phyloP scores from a whole-genome alignment of 1,139 yeast genomes.

The Saccharomycopsis hybrid region DNA sequence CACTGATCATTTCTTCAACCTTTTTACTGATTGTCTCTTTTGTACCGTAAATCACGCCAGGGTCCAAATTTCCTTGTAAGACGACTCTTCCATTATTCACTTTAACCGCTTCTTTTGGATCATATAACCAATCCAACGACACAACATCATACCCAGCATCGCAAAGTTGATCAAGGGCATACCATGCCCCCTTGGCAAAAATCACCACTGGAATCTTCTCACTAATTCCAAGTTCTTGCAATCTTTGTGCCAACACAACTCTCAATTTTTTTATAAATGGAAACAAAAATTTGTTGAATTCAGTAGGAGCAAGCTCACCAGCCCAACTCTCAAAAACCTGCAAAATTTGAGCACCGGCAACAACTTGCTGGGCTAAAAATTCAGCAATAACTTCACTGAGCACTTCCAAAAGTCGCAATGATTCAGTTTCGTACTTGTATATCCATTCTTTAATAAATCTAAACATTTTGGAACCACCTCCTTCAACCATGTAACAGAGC shows the following conservation, averaged over 20 bases:
- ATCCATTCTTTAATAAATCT: constrained; percentile 92
- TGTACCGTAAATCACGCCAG: constrained; percentile 89
- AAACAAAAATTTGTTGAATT: constrained; percentile 79
- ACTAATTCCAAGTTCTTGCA: constrained; percentile 47
- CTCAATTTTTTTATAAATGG: constrained; percentile 83
- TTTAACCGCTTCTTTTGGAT: constrained; percentile 79
- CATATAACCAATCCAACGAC: constrained; percentile 87
- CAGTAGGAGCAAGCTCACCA: constrained; percentile 88
- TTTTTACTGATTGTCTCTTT: constrained; percentile 71
- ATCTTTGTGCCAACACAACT: constrained; percentile 47
- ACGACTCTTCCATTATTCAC: constrained; percentile 75
- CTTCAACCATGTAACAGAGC: constrained; percentile 95
- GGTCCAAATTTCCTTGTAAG: constrained; percentile 93
- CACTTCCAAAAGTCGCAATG: constrained; percentile 67
- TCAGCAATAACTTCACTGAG: constrained; percentile 88
- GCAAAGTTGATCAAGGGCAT: constrained; percentile 82
- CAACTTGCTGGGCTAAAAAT: constrained; percentile 88
- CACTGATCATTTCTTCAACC: constrained; percentile 81
- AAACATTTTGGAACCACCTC: constrained; percentile 91
- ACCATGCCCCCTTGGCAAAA: constrained; percentile 97
- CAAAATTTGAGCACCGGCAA: constrained; percentile 96
- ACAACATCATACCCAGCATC: constrained; percentile 81
- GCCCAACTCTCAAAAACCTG: constrained; percentile 99
- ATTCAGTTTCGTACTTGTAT: constrained; percentile 65
- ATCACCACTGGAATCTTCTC: constrained; percentile 73